phyloP scores from a whole-genome alignment of 768 basidiomycete species.

The Pholiota molesta region DNA sequence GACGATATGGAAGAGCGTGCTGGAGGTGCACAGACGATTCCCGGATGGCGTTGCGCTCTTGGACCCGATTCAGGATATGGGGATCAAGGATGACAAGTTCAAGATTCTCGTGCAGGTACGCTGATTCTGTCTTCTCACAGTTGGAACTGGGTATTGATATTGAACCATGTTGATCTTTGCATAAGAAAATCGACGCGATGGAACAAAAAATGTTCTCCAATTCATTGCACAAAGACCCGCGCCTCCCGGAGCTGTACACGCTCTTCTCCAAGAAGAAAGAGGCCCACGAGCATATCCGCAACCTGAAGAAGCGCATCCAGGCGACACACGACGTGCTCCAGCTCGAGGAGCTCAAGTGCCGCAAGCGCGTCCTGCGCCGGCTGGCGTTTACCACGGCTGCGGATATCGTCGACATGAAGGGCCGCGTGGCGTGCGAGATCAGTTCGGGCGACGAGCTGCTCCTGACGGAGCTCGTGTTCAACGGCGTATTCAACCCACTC shows the following conservation, averaged over 20 bases:
- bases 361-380: constrained; percentile 92
- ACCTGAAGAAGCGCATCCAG: constrained; percentile 83
- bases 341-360: constrained; percentile 92
- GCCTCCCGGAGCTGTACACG: constrained; percentile 81
- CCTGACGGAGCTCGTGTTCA: constrained; percentile 96
- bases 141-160: background rate
- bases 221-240: constrained; percentile 76
- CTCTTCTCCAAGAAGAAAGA: constrained; percentile 78
- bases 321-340: constrained; percentile 92
- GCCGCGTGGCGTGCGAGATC: constrained; percentile 97
- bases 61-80: constrained; percentile 94
- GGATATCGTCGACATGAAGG: constrained; percentile 98
- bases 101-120: constrained; percentile 18
- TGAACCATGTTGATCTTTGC: background rate
- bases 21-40: constrained; percentile 90
- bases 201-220: constrained; percentile 65
- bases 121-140: background rate
- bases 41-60: constrained; percentile 85
- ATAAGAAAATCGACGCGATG: constrained; percentile 88
- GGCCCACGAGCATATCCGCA: constrained; percentile 67
- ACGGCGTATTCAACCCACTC: constrained; percentile 91
- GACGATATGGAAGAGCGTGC: constrained; percentile 86
- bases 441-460: constrained; percentile 92
- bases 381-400: constrained; percentile 86
- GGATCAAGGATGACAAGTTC: constrained; percentile 94